Conservation (phyloP, 2,329 filamentous ascomycete species). For the Aphanocladium album region DNA sequence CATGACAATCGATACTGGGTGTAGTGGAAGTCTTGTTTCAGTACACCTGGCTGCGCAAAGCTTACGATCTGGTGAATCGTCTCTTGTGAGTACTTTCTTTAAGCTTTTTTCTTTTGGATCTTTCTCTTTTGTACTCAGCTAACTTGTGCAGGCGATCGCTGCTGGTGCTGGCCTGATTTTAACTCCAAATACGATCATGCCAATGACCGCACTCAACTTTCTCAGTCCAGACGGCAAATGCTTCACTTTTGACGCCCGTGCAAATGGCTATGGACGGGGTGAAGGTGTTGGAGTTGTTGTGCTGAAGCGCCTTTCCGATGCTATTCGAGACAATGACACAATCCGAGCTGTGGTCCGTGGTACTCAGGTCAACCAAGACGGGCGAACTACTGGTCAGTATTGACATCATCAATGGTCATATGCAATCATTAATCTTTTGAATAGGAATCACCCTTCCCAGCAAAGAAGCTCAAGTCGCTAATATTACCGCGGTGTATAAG, state of each 20-base stretch:
- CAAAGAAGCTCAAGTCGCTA: slow-evolving; percentile 43
- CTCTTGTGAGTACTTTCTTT: slow-evolving; percentile 26
- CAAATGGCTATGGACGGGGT: slow-evolving; percentile 59
- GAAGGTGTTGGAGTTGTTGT: slow-evolving; percentile 58
- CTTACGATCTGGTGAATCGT: slow-evolving; percentile 40
- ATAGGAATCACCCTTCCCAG: slow-evolving; percentile 55
- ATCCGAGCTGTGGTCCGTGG: slow-evolving; percentile 53
- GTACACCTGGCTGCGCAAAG: slow-evolving; percentile 50
- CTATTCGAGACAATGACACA: slow-evolving; percentile 53
- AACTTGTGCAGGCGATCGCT: slow-evolving; percentile 36
- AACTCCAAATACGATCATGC: slow-evolving; percentile 50
- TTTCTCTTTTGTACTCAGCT: background rate
- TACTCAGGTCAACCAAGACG: slow-evolving; percentile 52
- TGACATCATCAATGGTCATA: too few relatives aligned
- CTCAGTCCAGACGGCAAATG: slow-evolving; percentile 46
- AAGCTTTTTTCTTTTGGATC: background rate
- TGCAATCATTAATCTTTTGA: background rate
- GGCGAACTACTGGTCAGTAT: slow-evolving; percentile 44
- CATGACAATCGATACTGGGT: slow-evolving; percentile 55
- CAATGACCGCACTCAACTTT: slow-evolving; percentile 51
- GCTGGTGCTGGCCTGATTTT: slow-evolving; percentile 50
- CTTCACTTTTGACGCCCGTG: slow-evolving; percentile 52
- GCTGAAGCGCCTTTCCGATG: slow-evolving; percentile 54
- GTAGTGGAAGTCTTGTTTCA: slow-evolving; percentile 50
- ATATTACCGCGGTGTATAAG: slow-evolving; percentile 44